Conservation (phyloP, 2,329 filamentous ascomycete genomes). For the Alternaria arbusti region DNA sequence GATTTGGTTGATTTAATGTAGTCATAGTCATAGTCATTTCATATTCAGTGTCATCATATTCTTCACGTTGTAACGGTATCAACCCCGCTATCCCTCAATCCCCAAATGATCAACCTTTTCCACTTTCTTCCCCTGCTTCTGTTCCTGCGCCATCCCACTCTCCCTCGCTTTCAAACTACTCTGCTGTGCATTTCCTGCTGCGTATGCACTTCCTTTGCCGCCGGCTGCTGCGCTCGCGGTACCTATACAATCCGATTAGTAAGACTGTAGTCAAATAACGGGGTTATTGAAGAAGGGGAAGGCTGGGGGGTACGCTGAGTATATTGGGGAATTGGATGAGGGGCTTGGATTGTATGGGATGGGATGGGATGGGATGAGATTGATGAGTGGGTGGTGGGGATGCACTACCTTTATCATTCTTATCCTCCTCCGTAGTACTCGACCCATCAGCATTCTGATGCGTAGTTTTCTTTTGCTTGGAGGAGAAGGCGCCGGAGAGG, state of each 20-base stretch:
- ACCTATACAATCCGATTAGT: neutral
- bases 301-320: neutral
- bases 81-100: constrained; percentile 30
- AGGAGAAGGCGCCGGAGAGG: constrained; percentile 40
- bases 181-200: constrained; percentile 25
- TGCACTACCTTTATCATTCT: constrained; percentile 30
- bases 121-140: constrained; percentile 15
- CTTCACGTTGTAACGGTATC: too few species aligned
- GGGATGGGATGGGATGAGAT: too few species aligned
- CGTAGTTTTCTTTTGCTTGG: constrained; percentile 40
- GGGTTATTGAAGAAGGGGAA: too few species aligned
- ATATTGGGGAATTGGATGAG: neutral
- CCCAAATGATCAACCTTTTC: constrained; percentile 45
- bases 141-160: constrained; percentile 5
- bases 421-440: constrained; percentile 27
- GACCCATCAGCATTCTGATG: constrained; percentile 37
- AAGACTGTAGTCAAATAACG: neutral
- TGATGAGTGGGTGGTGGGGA: too few species aligned
- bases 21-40: neutral
- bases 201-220: constrained; percentile 32
- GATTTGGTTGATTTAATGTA: neutral
- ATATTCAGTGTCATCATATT: too few species aligned
- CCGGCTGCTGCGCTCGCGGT: constrained; percentile 26
- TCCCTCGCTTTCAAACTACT: constrained; percentile 15
- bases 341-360: too few species aligned